Base-by-base conservation (phyloP, 2,329 filamentous ascomycete species). In the Colletotrichum paranaense region DNA sequence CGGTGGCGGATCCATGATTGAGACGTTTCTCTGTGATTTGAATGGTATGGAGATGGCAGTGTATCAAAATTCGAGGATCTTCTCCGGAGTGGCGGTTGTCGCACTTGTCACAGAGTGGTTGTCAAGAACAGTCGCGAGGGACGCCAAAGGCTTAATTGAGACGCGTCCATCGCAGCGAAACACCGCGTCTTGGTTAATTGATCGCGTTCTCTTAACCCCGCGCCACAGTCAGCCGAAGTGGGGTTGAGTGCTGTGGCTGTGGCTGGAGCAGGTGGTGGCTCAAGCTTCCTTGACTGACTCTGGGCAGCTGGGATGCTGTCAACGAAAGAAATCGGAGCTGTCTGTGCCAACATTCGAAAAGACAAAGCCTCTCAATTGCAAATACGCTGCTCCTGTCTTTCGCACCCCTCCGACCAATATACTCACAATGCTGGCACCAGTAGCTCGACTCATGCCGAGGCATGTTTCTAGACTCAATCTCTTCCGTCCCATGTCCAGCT, bases 401-500 rank as follows among this genome's bases (percentile, higher is more conserved):
- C n/a, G 22, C 8, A 49, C 19, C 8, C 19, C 19, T 22, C 14
- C 42, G 22, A 60, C 58, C 55, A 28, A 19, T 26, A 12, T 57
- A 9, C 53, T 28, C 56, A 62, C 19, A 67, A 85, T 84, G 82
- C 76, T 82, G 60, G 70, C 79, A 62, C 76, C 79, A 70, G 75
- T 78, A 57, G 74, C 79, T 12, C 78, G 81, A 38, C 72, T 78
- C 22, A 68, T 70, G 42, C 75, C 57, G 72, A 79, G 62, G 35
- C 12, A 64, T 24, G 35, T 19, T 42, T 46, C 60, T 26, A 49
- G 35, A 11, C 46, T 26, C 8, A 6, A 62, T 26, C 75, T 78
- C 53, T 75, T 70, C 19, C 77, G 88, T 38, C 70, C 78, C 19
- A 74, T 90, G 4, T 86, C 86, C 46, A 88, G 86, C 7, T 77